phyloP scores from a whole-genome alignment of 2,329 filamentous ascomycete genomes.

The Pseudogymnoascus sp. region DNA sequence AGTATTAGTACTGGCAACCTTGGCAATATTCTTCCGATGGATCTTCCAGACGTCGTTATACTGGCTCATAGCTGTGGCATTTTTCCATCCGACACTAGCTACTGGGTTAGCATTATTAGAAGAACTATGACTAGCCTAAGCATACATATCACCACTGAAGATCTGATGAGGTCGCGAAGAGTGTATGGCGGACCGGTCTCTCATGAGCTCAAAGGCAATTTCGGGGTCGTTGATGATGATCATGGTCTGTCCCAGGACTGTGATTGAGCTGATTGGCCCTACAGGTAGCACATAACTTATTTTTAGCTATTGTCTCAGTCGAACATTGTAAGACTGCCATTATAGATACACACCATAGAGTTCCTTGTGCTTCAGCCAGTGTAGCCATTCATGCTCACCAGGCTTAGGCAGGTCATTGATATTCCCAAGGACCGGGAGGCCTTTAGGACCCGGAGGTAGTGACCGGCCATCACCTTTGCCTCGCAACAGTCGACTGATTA shows the following conservation, averaged over 20 bases:
- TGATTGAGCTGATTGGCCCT: constrained; percentile 31
- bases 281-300: not conserved
- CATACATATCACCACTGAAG: constrained; percentile 32
- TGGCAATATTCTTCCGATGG: constrained; percentile 37
- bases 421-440: constrained; percentile 15
- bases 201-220: constrained; percentile 31
- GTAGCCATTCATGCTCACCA: constrained; percentile 29
- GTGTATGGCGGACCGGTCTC: constrained; percentile 28
- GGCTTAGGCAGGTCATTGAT: constrained; percentile 20
- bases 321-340: not conserved
- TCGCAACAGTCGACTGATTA: constrained; percentile 10
- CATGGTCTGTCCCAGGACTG: constrained; percentile 33
- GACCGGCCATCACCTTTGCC: constrained; percentile 1
- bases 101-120: not conserved
- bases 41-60: constrained; percentile 32
- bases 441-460: constrained; percentile 14
- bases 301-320: constrained; percentile 7
- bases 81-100: constrained; percentile 31
- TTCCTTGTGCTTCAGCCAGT: constrained; percentile 35
- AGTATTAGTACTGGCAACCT: constrained; percentile 36
- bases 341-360: constrained; percentile 24
- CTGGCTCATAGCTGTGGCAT: constrained; percentile 27
- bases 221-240: constrained; percentile 33
- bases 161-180: constrained; percentile 29
- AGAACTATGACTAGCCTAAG: not conserved